Evolutionary conservation across 2,329 filamentous ascomycete species (phyloP).

Genomic region (Colletotrichum sp.): DNA sequence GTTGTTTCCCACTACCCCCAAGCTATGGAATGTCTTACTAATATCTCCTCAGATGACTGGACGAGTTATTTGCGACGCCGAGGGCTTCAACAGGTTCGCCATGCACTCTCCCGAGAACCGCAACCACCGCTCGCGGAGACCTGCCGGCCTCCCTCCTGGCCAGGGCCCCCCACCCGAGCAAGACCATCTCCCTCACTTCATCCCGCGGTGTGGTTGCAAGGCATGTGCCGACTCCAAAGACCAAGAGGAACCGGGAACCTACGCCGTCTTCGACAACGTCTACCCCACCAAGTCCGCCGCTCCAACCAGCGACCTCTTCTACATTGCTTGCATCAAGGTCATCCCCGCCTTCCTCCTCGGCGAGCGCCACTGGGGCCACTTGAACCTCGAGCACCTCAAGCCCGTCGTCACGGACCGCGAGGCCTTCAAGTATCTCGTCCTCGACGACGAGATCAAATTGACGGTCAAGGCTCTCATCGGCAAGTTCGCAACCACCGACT

Average conservation of each 20-base stretch:
- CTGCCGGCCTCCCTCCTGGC: not conserved
- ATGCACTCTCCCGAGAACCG: constrained; percentile 27
- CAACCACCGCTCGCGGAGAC: constrained; percentile 3
- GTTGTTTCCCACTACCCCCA: not conserved
- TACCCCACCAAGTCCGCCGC: constrained; percentile 37
- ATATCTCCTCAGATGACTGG: constrained; percentile 34
- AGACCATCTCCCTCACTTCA: constrained; percentile 44
- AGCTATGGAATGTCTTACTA: not conserved
- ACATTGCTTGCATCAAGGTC: constrained; percentile 44
- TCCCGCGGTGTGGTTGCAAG: constrained; percentile 45
- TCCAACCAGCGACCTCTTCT: constrained; percentile 48
- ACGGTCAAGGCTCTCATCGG: constrained; percentile 52
- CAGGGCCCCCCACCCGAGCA: constrained; percentile 12
- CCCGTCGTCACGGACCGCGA: constrained; percentile 48
- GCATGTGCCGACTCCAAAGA: constrained; percentile 32
- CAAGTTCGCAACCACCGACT: constrained; percentile 43
- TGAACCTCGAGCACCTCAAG: constrained; percentile 41
- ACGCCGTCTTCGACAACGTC: constrained; percentile 44
- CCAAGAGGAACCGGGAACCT: constrained; percentile 31
- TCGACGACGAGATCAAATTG: constrained; percentile 51
- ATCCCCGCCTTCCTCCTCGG: constrained; percentile 51
- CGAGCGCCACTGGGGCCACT: constrained; percentile 48
- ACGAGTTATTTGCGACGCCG: constrained; percentile 46
- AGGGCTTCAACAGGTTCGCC: constrained; percentile 42
- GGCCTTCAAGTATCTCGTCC: constrained; percentile 54